A percentile compares a stretch with the other conserved stretches of the same genome.
phyloP scores from a whole-genome alignment of 2,329 filamentous ascomycete genomes.

The Colletotrichum truncatum region DNA sequence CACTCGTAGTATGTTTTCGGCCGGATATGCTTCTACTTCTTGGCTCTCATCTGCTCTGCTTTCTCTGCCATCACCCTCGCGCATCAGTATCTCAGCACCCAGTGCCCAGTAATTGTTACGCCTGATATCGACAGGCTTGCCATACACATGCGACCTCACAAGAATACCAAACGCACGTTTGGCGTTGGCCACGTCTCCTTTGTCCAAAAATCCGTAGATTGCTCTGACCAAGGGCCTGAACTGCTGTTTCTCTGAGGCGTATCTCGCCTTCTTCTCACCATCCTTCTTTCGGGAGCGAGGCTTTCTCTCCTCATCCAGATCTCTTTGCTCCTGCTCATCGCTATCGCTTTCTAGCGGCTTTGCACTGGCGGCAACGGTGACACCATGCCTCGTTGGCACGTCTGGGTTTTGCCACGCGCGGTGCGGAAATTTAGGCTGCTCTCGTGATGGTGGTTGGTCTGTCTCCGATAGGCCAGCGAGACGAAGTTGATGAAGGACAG shows the following conservation, averaged over 20 bases:
- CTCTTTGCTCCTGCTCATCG: constrained; percentile 7
- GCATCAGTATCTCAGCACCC: constrained; percentile 84
- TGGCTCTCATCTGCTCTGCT: constrained; percentile 21
- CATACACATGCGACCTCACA: constrained; percentile 54
- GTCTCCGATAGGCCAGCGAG: constrained; percentile 61
- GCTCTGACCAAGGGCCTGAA: constrained; percentile 52
- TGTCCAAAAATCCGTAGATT: constrained; percentile 76
- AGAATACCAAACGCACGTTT: constrained; percentile 80
- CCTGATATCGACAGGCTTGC: constrained; percentile 72
- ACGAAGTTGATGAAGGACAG: constrained; percentile 61
- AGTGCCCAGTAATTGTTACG: constrained; percentile 80
- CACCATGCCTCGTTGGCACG: background rate
- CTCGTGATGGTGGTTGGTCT: constrained; percentile 50
- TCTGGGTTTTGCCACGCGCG: constrained; percentile 35
- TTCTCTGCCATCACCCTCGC: constrained; percentile 51
- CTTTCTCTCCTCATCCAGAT: constrained; percentile 28
- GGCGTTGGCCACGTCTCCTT: constrained; percentile 76
- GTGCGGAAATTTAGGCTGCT: constrained; percentile 61
- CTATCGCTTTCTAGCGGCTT: constrained; percentile 8
- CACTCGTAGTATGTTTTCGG: constrained; percentile 55
- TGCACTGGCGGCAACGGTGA: background rate
- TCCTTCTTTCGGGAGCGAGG: constrained; percentile 27
- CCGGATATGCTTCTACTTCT: constrained; percentile 34
- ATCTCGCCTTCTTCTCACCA: constrained; percentile 23
- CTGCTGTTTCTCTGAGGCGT: constrained; percentile 26